Conservation (phyloP, 1,139 yeast genomes). For the Suhomyces terraborum region DNA sequence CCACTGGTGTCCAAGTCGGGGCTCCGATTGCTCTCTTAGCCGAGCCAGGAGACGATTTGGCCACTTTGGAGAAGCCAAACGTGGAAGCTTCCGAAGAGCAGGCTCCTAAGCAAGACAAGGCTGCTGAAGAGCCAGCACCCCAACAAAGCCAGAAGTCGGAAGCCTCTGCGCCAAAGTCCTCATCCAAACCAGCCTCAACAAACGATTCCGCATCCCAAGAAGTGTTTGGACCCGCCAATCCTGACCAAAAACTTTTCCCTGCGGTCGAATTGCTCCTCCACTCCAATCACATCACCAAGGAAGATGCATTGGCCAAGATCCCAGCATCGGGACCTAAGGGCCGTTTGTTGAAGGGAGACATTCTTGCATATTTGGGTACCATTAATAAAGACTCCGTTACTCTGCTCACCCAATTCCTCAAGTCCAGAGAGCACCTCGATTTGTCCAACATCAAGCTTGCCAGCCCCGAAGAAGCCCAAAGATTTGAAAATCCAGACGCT, state of each 20-base stretch:
- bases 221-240: constrained; percentile 52
- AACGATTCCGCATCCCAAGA: constrained; percentile 14
- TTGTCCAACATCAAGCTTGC: constrained; percentile 67
- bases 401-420: constrained; percentile 57
- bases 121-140: constrained; percentile 6
- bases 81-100: constrained; percentile 25
- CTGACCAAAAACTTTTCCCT: constrained; percentile 71
- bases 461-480: constrained; percentile 29
- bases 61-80: constrained; percentile 61
- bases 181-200: constrained; percentile 4
- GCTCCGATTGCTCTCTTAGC: constrained; percentile 85
- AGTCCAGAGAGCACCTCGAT: constrained; percentile 67
- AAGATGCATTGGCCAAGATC: constrained; percentile 71
- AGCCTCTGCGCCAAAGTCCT: constrained; percentile 16
- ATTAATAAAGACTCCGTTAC: constrained; percentile 58
- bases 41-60: constrained; percentile 82
- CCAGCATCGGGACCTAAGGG: constrained; percentile 90
- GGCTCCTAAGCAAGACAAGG: constrained; percentile 15
- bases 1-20: constrained; percentile 82
- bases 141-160: no score
- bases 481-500: constrained; percentile 16
- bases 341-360: constrained; percentile 86
- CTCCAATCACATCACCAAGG: constrained; percentile 59
- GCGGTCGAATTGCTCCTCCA: constrained; percentile 73
- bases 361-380: constrained; percentile 76